Base-by-base conservation (phyloP, 192 early-diverging fungal species). In the Martensiomyces pterosporus region DNA sequence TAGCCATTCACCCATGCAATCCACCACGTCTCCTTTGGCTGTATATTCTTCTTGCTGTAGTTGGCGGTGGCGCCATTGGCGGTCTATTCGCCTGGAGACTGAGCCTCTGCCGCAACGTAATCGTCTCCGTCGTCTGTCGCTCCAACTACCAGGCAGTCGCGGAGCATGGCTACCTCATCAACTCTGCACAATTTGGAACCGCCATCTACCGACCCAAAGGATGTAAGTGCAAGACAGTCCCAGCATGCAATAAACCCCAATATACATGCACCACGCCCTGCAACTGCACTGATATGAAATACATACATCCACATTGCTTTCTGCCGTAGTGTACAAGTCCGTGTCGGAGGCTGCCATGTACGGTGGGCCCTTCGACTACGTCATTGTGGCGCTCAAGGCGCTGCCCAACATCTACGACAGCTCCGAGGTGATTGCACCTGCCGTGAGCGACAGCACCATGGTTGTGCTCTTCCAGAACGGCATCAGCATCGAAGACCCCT, bases 341-440 rank as follows among this genome's bases (percentile, higher is more conserved):
- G 51, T 74, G 6, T 58, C 67, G 1, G 64, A 67, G 16, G 70
- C 70, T 7, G 53, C 33, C 2, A 33, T n/a, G 1, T 2, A n/a
- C 8, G 48, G 47, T 9, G 65, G 56, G 16, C 14, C 42, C 14
- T 75, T 43, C 38, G 71, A 75, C 55, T 75, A 63, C 38, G 60
- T 75, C 18, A 52, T 75, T 4, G 65, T 75, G 6, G 71, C 71
- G 2, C 47, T 75, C 2, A 75, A 75, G 29, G 71, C 71, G 1
- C 49, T 75, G 10, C 71, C 71, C 10, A 75, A 75, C 51, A 40
- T 67, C 22, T 75, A 67, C 49, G 64, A 67, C 34, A 56, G 64
- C 43, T 27, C 71, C 8, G 54, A 63, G 24, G 47, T 52, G 12
- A 50, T 67, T 14, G 25, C 49, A 7, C n/a, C 26, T 2, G 64